phyloP scores from a whole-genome alignment of 1,284 basidiomycete species.

The Exsudoporus floridanus region DNA sequence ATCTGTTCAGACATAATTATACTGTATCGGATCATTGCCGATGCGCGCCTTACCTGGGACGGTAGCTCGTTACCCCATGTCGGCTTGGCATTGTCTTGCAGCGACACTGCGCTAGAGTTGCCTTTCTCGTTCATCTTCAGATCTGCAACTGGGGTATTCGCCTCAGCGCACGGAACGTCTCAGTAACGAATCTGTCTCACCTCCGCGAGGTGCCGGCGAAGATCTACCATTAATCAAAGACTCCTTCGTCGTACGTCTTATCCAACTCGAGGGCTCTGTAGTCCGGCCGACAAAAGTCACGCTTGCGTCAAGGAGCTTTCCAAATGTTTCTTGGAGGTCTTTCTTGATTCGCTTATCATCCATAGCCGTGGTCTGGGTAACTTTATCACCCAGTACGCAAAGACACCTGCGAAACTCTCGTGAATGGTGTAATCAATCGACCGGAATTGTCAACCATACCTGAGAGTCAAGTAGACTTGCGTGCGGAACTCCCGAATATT shows the following conservation, averaged over 20 bases:
- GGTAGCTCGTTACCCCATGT: slow-evolving; percentile 48
- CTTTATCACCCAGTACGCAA: slow-evolving; percentile 77
- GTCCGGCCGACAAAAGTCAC: slow-evolving; percentile 73
- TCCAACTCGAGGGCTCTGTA: slow-evolving; percentile 79
- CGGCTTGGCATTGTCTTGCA: slow-evolving; percentile 45
- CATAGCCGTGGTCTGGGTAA: slow-evolving; percentile 84
- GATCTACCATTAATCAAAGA: slow-evolving; percentile 62
- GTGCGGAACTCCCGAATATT: slow-evolving; percentile 62
- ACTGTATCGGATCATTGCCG: not conserved
- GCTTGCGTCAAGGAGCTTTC: slow-evolving; percentile 82
- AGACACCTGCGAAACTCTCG: slow-evolving; percentile 60
- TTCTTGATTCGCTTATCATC: slow-evolving; percentile 89
- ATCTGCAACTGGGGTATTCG: slow-evolving; percentile 33
- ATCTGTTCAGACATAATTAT: slow-evolving; percentile 47
- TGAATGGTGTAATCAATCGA: not conserved
- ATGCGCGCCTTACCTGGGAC: slow-evolving; percentile 44
- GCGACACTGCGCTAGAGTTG: slow-evolving; percentile 42
- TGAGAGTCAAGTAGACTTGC: slow-evolving; percentile 73
- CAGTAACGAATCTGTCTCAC: slow-evolving; percentile 27
- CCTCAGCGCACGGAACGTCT: not conserved
- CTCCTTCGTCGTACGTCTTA: slow-evolving; percentile 66
- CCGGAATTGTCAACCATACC: slow-evolving; percentile 45
- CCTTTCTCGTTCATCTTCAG: slow-evolving; percentile 57
- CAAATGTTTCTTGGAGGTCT: slow-evolving; percentile 89
- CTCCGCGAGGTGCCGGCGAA: slow-evolving; percentile 59